Conservation (phyloP, 2,329 filamentous ascomycete species). For the Fonsecaea nubica region DNA sequence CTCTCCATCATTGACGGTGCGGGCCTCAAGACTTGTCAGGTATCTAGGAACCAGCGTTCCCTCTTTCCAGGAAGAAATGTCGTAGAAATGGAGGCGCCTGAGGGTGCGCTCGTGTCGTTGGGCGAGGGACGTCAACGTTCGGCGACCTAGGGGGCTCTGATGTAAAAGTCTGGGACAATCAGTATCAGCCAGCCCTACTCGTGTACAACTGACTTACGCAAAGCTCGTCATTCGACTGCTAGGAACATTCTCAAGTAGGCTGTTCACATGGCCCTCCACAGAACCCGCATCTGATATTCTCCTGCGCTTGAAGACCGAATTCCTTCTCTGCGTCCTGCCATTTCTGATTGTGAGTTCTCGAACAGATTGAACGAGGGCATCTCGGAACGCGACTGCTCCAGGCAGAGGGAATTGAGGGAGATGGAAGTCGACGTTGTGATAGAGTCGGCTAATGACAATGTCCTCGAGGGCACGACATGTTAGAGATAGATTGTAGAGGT, state of each 20-base stretch:
- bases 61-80: conserved; percentile 22
- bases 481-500: conserved; percentile 39
- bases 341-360: conserved; percentile 36
- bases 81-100: conserved; percentile 34
- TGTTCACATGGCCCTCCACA: conserved; percentile 22
- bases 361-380: conserved; percentile 35
- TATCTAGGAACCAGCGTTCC: conserved; percentile 23
- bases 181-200: not conserved
- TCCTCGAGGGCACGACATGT: conserved; percentile 39
- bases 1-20: conserved; percentile 36
- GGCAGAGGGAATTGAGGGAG: conserved; percentile 25
- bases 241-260: conserved; percentile 34
- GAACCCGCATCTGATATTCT: conserved; percentile 24
- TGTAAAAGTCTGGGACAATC: conserved; percentile 30
- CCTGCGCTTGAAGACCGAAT: conserved; percentile 24
- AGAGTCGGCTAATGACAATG: conserved; percentile 36
- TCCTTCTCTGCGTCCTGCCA: conserved; percentile 23
- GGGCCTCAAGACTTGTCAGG: conserved; percentile 37
- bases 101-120: conserved; percentile 30
- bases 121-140: conserved; percentile 26
- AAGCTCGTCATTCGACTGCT: conserved; percentile 29
- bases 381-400: conserved; percentile 28
- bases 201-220: conserved; percentile 23
- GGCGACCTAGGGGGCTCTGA: conserved; percentile 21
- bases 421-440: conserved; percentile 35